phyloP scores from a whole-genome alignment of 202 grass and related monocot genomes.

The Eragrostis tef region DNA sequence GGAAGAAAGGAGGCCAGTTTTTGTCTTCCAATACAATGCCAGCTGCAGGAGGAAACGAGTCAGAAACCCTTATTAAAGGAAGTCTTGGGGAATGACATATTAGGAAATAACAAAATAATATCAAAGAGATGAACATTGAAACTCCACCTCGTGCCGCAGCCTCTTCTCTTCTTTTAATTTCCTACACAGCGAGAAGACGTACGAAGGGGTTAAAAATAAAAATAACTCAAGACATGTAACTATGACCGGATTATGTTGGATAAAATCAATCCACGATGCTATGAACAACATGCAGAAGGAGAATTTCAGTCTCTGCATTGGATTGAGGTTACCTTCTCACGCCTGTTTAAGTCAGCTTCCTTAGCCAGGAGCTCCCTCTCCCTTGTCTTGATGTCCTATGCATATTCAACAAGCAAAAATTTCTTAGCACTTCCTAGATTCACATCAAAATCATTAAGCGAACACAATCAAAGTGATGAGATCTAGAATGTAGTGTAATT shows the following conservation, averaged over 20 bases:
- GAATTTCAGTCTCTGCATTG: not conserved
- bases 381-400: conserved; percentile 63
- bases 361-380: conserved; percentile 65
- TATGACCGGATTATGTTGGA: not conserved
- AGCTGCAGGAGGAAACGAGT: conserved; percentile 44
- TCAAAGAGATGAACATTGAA: conserved; percentile 24
- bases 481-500: not conserved
- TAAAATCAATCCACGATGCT: not conserved
- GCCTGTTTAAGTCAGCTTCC: conserved; percentile 61
- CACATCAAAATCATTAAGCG: not conserved
- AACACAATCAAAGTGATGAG: not conserved
- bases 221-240: not conserved
- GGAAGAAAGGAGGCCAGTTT: conserved; percentile 76
- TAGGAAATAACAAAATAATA: not conserved
- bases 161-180: conserved; percentile 68
- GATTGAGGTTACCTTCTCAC: conserved; percentile 67
- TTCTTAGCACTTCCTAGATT: conserved; percentile 19
- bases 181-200: conserved; percentile 42
- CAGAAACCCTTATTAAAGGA: not conserved
- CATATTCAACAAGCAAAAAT: conserved; percentile 18
- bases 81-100: not conserved
- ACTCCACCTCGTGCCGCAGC: conserved; percentile 59
- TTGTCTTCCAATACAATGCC: conserved; percentile 60
- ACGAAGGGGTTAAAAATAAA: not conserved
- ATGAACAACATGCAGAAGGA: not conserved